Evolutionary conservation across 441 rosid species (phyloP), one percentile per base, ranked within the genome.

Genomic region (Dalechampia spathulata): DNA sequence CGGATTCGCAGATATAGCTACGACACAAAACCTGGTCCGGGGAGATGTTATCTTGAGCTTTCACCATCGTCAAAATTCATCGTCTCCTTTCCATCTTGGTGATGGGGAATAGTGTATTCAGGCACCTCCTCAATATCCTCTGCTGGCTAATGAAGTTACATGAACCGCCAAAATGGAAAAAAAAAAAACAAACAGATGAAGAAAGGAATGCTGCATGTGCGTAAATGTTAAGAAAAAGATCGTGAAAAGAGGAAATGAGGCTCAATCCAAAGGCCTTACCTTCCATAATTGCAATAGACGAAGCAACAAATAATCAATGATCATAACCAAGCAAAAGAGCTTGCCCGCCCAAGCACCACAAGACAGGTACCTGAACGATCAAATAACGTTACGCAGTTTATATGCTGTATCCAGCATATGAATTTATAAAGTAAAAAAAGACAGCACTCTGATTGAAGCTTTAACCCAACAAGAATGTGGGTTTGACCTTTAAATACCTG

Each of bases 301-400:
- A 89, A 83, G 83, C n/a, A 90, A 68, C 74, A 93, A 69, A 72
- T 68, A 85, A 82, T 89, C 90, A 10, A 87, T 72, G n/a, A 89
- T 86, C 96, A 93, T 87, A 68, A 93, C 95, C 78, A 83, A 65
- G 76, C 91, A 86, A 52, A 87, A 90, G 48, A 87, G 79, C 71
- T 93, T 93, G 59, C 99, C 97, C 2, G 97, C 97, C 97, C 96
- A 93, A 32, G 90, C 68, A 58, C 99, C 97, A 68, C 96, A 85
- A 2, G 95, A 78, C 7, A 93, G 93, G 68, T 82, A 86, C 83
- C 95, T 86, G 70, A 23, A 53, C 40, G 44, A 50, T 34, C 27
- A 15, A 28, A 53, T 21, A 52, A 21, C 3, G 16, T 19, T 4
- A 2, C 11, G 40, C 17, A 13, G 15, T 39, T 30, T 30, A 30